Evolutionary conservation across 129 eudicot genomes (phyloP), one percentile per base, ranked within the genome.

Genomic region (Chrysanthemum makinoi): DNA sequence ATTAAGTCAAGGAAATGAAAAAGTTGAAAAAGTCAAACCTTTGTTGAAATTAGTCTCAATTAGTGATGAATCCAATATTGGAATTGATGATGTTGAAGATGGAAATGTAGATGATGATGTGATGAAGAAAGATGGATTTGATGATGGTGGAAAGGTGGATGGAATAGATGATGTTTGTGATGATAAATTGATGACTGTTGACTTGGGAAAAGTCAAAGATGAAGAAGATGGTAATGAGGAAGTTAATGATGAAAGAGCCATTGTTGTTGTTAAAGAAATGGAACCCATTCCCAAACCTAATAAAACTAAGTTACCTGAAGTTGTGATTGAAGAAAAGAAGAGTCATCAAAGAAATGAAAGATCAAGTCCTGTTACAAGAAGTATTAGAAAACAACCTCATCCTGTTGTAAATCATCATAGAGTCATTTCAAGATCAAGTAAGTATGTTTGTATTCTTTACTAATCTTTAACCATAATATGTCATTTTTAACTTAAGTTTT

Each of bases 391-490:
- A 71, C 86, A 84, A 16, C 72, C 74, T 66, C 76, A 84, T 53
- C 48, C 86, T 53, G 75, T 72, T 47, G 78, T 78, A 26, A 82
- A 76, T 59, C 73, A 79, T 67, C 75, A 79, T 14, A 86, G 76
- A 80, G 20, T 77, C 76, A 79, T 73, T 69, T 73, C 88, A 79
- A 87, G 80, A 70, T 50, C 86, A 75, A 70, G 97, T 82, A 80
- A 85, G 84, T 65, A 11, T 71, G 0, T 66, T 19, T 82, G 39
- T 22, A 20, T 62, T 54, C 12, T 51, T 22, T 17, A 33, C 4
- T 63, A 16, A 69, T 77, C 52, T 22, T 20, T 35, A 39, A 39
- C 46, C 46, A 39, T 39, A 39, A 6, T 39, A 19, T 56, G 20
- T 22, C 53, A 73, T 17, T 62, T 35, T 24, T 68, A 11, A 79